phyloP scores from a whole-genome alignment of 73 alveolate genomes.

The Blepharisma japonicum region DNA sequence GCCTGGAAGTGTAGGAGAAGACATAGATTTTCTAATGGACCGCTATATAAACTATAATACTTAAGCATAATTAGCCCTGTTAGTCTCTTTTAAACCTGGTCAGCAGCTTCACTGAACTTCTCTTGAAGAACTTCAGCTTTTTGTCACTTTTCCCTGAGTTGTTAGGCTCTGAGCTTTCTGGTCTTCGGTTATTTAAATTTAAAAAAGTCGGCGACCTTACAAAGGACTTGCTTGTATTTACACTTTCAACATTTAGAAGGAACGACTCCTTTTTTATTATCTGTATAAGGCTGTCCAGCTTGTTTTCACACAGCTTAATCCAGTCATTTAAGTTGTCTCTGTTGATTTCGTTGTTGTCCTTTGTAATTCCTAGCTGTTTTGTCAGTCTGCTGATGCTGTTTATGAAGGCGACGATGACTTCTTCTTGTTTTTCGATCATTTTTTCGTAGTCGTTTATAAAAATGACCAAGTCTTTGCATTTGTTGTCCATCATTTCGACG shows the following conservation, averaged over 20 bases:
- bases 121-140: too few species aligned
- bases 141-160: too few species aligned
- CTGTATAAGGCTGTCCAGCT: slow-evolving; percentile 12
- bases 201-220: neutral
- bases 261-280: neutral
- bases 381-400: neutral
- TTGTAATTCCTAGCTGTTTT: neutral
- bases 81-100: too few species aligned
- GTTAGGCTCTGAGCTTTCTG: too few species aligned
- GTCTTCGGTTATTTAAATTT: neutral
- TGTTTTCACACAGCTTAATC: neutral
- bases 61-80: too few species aligned
- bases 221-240: neutral
- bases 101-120: too few species aligned
- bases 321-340: slow-evolving; percentile 17
- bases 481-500: neutral
- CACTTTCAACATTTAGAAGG: neutral
- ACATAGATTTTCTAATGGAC: too few species aligned
- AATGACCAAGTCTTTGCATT: neutral
- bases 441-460: neutral
- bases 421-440: neutral
- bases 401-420: neutral
- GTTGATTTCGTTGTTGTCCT: neutral
- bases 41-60: too few species aligned
- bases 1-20: too few species aligned